Percentiles rank a stretch among this genome's conserved stretches.
Conservation (phyloP, 257 asterid species). For the Nicotiana otophora region DNA sequence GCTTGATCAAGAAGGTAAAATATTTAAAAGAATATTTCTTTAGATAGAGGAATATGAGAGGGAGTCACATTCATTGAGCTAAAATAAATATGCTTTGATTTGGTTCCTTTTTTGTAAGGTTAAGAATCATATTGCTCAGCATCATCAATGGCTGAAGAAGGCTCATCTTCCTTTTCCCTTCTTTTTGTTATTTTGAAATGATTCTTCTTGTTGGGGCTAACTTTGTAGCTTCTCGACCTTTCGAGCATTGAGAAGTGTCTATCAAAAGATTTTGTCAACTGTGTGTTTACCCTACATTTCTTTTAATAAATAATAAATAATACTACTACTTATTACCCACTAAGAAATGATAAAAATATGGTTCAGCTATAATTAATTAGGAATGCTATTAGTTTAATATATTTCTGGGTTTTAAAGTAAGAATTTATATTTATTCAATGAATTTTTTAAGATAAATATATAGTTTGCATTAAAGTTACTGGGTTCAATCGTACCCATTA, state of each 20-base stretch:
- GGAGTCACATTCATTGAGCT: slow-evolving; percentile 4
- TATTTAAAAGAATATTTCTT: not conserved
- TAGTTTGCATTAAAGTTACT: no score
- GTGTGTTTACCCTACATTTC: not conserved
- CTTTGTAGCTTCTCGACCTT: slow-evolving; percentile 21
- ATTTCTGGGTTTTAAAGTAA: not conserved
- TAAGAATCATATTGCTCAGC: slow-evolving; percentile 11
- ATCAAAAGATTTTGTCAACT: not conserved
- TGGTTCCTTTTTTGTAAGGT: slow-evolving; percentile 10
- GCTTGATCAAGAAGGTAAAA: not conserved
- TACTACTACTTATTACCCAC: not conserved
- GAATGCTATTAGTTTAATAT: not conserved
- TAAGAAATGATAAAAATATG: not conserved
- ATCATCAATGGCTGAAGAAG: slow-evolving; percentile 4
- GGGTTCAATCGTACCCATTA: no score
- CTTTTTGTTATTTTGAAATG: not conserved
- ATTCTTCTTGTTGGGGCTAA: slow-evolving; percentile 27
- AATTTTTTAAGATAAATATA: no score
- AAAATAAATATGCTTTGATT: not conserved
- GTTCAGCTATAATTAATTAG: not conserved
- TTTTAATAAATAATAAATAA: not conserved
- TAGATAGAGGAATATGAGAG: not conserved
- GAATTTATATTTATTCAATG: no score
- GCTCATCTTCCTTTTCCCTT: slow-evolving; percentile 6
- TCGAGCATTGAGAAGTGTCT: not conserved